Evolutionary conservation across 2,329 filamentous ascomycete species (phyloP).

Genomic region (Colletotrichum euphorbiae): DNA sequence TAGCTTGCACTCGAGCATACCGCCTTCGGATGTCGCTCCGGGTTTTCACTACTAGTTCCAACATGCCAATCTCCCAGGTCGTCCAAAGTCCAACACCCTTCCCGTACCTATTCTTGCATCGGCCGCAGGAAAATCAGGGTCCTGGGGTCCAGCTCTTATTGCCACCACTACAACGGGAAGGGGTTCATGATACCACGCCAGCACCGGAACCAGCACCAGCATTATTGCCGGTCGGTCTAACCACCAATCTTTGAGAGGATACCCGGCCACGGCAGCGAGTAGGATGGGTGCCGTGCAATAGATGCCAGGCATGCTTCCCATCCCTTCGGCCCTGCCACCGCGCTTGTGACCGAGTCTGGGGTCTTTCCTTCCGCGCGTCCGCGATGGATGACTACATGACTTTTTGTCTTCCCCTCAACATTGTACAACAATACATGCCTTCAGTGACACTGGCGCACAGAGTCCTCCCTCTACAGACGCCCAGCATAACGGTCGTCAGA

Average conservation of each 20-base stretch:
- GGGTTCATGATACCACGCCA: conserved; percentile 3
- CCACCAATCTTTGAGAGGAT: neutral
- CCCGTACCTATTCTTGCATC: conserved; percentile 8
- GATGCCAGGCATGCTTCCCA: neutral
- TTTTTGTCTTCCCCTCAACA: neutral
- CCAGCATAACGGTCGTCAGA: conserved; percentile 14
- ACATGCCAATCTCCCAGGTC: neutral
- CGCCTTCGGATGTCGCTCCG: conserved; percentile 26
- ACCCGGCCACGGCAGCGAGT: neutral
- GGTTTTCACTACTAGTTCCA: conserved; percentile 7
- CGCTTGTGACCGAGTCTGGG: neutral
- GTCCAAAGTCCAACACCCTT: neutral
- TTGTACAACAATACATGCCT: neutral
- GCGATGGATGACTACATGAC: neutral
- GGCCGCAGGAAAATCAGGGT: conserved; percentile 24
- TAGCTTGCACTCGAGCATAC: neutral
- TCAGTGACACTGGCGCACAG: neutral
- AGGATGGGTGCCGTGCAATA: neutral
- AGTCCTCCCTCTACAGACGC: neutral
- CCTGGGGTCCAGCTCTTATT: conserved; percentile 13
- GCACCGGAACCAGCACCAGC: neutral
- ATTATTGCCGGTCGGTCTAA: neutral
- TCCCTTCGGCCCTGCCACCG: conserved; percentile 5
- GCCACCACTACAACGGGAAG: conserved; percentile 5
- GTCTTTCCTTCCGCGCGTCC: neutral